phyloP scores from a whole-genome alignment of 2,329 filamentous ascomycete species.

The Escovopsis weberi region DNA sequence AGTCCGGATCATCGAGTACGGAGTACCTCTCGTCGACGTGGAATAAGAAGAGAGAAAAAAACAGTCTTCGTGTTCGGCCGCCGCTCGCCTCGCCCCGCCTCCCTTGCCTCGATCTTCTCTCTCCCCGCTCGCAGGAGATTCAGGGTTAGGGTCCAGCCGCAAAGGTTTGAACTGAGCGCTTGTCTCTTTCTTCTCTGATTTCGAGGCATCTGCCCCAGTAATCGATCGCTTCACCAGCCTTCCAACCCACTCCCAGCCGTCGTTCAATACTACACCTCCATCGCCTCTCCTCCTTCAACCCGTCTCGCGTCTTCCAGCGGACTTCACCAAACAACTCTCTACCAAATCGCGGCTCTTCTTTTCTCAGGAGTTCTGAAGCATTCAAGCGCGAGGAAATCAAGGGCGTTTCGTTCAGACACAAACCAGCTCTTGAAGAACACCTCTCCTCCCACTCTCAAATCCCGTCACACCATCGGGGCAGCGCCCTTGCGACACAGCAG shows the following conservation, averaged over 20 bases:
- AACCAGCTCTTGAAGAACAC: constrained; percentile 13
- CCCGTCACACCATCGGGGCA: constrained; percentile 18
- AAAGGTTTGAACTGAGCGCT: constrained; percentile 24
- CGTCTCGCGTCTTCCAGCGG: constrained; percentile 2
- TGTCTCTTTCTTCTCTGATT: constrained; percentile 24
- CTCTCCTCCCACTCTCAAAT: constrained; percentile 15
- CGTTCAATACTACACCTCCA: constrained; percentile 12
- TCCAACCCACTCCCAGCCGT: neutral
- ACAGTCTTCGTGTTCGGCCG: neutral
- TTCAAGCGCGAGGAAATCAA: constrained; percentile 14
- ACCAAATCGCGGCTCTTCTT: constrained; percentile 7
- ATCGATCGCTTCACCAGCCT: constrained; percentile 23
- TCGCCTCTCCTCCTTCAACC: constrained; percentile 16
- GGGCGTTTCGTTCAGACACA: constrained; percentile 1
- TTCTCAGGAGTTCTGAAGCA: constrained; percentile 18
- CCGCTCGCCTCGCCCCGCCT: no score
- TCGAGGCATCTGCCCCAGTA: constrained; percentile 21
- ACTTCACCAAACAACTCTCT: constrained; percentile 3
- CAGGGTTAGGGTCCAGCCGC: constrained; percentile 2
- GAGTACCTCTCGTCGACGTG: no score
- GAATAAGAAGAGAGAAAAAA: neutral
- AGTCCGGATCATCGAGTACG: no score
- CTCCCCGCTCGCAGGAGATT: neutral
- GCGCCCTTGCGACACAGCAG: constrained; percentile 20
- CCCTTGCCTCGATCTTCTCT: neutral